Evolutionary conservation across 1,284 basidiomycete genomes (phyloP).

Genomic region (Cryptococcus maquisensis): DNA sequence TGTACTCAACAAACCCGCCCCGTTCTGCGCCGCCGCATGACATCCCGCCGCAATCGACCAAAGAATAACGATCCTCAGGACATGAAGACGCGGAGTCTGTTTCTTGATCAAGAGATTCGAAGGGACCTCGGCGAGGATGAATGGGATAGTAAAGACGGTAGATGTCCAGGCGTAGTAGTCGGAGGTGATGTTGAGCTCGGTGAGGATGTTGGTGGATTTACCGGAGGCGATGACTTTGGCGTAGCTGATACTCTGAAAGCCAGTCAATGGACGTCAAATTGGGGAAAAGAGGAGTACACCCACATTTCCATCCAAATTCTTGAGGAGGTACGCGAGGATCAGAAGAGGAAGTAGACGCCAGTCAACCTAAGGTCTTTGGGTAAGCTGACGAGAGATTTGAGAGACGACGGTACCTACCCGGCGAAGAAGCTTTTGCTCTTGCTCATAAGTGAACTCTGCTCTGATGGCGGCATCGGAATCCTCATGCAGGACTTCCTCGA

Average conservation of each 20-base stretch:
- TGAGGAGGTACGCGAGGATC: slow-evolving; percentile 17
- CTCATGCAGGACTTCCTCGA: not conserved
- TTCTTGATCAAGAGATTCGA: slow-evolving; percentile 28
- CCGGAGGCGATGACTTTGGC: slow-evolving; percentile 11
- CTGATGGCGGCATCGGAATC: not conserved
- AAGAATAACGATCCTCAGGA: slow-evolving; percentile 22
- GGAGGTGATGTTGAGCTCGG: slow-evolving; percentile 16
- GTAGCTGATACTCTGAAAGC: slow-evolving; percentile 3
- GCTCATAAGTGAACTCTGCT: not conserved
- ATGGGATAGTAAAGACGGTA: slow-evolving; percentile 17
- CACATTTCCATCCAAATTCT: not conserved
- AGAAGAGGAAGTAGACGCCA: slow-evolving; percentile 13
- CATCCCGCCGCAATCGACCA: slow-evolving; percentile 24
- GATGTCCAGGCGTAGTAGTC: slow-evolving; percentile 1
- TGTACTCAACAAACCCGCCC: not conserved
- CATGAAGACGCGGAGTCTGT: slow-evolving; percentile 23
- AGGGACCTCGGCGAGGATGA: slow-evolving; percentile 23
- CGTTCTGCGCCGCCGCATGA: slow-evolving; percentile 15
- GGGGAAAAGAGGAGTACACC: not conserved
- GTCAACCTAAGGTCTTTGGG: slow-evolving; percentile 4
- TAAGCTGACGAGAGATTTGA: not conserved
- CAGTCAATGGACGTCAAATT: not conserved
- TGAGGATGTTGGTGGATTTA: slow-evolving; percentile 24
- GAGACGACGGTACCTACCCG: not conserved
- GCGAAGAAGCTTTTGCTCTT: slow-evolving; percentile 6